phyloP scores from a whole-genome alignment of 345 rosid species.

The Mallotus nudiflorus region DNA sequence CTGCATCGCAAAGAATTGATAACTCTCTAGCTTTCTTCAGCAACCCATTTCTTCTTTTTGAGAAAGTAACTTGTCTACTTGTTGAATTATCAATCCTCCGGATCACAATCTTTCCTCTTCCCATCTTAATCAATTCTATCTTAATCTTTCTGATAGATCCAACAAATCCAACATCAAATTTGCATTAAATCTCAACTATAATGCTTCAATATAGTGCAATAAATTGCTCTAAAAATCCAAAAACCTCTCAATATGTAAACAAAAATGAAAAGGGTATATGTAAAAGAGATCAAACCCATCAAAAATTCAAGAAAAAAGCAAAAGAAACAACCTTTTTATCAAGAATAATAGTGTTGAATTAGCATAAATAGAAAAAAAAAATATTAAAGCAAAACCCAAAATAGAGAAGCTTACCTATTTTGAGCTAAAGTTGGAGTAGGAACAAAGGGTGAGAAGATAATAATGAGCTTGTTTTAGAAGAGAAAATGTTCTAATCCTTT shows the following conservation, averaged over 20 bases:
- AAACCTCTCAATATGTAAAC: no score
- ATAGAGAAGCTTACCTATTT: conserved; percentile 9
- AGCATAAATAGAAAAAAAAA: background rate
- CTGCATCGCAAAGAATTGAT: conserved; percentile 54
- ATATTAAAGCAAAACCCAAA: no score
- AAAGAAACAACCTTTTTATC: background rate
- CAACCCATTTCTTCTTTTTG: conserved; percentile 53
- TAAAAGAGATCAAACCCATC: no score
- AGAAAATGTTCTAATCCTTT: background rate
- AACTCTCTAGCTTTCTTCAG: conserved; percentile 54
- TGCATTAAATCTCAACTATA: background rate
- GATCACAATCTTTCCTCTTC: conserved; percentile 61
- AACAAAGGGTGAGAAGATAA: background rate
- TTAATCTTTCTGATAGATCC: conserved; percentile 24
- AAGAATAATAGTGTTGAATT: background rate
- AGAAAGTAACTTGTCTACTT: conserved; percentile 58
- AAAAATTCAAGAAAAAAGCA: background rate
- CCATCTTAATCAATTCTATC: conserved; percentile 33
- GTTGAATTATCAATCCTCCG: conserved; percentile 58
- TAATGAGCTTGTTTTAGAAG: background rate
- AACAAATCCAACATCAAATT: conserved; percentile 14
- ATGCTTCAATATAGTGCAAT: background rate
- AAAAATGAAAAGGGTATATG: background rate
- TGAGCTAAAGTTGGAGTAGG: background rate
- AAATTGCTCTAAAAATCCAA: no score